Evolutionary conservation across 2,329 filamentous ascomycete species (phyloP).

Genomic region (Zasmidium cellare): DNA sequence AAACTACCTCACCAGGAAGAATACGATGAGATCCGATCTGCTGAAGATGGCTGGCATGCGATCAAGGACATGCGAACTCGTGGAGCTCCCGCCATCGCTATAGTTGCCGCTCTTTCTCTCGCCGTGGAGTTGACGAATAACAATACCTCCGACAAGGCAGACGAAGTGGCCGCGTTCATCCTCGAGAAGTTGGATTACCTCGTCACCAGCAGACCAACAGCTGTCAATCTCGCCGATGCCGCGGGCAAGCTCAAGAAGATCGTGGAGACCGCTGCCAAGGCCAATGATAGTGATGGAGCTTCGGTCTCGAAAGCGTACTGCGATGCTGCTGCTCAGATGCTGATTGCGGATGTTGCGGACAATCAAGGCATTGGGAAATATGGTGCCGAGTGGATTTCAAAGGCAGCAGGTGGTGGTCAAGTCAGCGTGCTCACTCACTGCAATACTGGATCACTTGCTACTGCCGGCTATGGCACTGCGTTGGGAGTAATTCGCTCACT

Average conservation of each 20-base stretch:
- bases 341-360: conserved; percentile 81
- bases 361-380: conserved; percentile 82
- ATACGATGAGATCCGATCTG: conserved; percentile 70
- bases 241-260: conserved; percentile 73
- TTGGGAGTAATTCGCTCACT: conserved; percentile 90
- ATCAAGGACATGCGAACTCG: conserved; percentile 79
- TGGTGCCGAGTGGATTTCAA: conserved; percentile 80
- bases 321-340: conserved; percentile 77
- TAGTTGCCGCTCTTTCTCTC: conserved; percentile 87
- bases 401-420: conserved; percentile 54
- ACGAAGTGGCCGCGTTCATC: conserved; percentile 68
- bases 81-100: conserved; percentile 91
- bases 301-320: conserved; percentile 71
- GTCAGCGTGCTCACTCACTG: conserved; percentile 94
- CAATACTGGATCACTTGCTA: conserved; percentile 95
- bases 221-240: conserved; percentile 91
- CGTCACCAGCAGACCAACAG: conserved; percentile 85
- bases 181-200: conserved; percentile 79
- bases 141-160: conserved; percentile 52
- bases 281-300: conserved; percentile 46
- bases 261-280: conserved; percentile 54
- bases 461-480: conserved; percentile 95
- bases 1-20: conserved; percentile 76
- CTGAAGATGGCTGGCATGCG: conserved; percentile 76
- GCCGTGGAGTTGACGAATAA: conserved; percentile 75